Conservation (phyloP, 768 basidiomycete genomes). For the Multifurca ochricompacta region DNA sequence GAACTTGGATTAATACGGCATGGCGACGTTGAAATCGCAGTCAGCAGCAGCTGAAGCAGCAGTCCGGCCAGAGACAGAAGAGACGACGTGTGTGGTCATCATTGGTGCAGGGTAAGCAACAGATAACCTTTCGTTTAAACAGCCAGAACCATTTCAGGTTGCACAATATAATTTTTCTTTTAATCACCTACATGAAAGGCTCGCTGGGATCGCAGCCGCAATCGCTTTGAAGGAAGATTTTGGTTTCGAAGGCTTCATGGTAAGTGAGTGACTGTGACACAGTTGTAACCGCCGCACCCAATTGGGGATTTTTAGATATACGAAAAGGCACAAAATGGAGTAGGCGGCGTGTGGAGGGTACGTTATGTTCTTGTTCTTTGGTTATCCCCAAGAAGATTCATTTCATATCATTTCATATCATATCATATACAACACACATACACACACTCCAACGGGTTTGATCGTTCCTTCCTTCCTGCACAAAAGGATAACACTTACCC, state of each 20-base stretch:
- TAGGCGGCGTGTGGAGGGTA: constrained; percentile 28
- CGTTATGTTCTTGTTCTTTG: not conserved
- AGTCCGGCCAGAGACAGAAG: constrained; percentile 12
- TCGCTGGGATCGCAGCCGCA: constrained; percentile 27
- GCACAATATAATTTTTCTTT: not conserved
- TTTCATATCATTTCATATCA: not conserved
- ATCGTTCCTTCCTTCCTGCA: not conserved
- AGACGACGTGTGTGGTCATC: constrained; percentile 19
- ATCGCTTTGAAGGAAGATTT: constrained; percentile 29
- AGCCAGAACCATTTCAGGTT: not conserved
- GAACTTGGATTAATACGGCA: not conserved
- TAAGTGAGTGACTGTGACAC: constrained; percentile 15
- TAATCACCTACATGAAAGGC: constrained; percentile 6
- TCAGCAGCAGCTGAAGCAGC: not conserved
- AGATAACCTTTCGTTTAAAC: too few species aligned
- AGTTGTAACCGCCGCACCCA: not conserved
- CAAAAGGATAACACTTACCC: constrained; percentile 26
- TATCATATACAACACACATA: not conserved
- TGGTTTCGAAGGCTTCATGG: constrained; percentile 27
- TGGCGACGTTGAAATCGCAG: not conserved
- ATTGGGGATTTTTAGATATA: constrained; percentile 25
- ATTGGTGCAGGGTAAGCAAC: constrained; percentile 25
- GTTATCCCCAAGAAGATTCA: not conserved
- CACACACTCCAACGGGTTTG: not conserved
- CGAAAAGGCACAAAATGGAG: constrained; percentile 24